These are phyloP conservation scores for Rusavskia elegans DNA, from an alignment of 495 filamentous ascomycete species.

Conservation along the genomic window DNA sequence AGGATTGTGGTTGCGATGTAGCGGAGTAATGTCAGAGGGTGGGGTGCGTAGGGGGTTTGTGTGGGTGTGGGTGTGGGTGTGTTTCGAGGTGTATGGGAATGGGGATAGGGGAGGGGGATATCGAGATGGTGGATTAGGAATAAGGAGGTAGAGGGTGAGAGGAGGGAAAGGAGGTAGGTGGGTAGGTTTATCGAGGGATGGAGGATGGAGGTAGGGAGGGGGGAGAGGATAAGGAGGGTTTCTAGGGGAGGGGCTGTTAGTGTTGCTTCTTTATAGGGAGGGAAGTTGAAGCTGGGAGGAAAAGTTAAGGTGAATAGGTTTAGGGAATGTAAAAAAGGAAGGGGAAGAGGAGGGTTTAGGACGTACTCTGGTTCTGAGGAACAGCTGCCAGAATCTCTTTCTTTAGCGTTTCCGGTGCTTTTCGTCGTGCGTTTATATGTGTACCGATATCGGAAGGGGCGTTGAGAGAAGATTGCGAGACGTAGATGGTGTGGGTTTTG, in stretches of 20 bases:
- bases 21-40: slow-evolving; percentile 41
- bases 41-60: slow-evolving; percentile 42
- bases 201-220: slow-evolving; percentile 45
- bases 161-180: slow-evolving; percentile 37
- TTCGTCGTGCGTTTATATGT: slow-evolving; percentile 47
- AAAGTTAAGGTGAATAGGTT: slow-evolving; percentile 13
- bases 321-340: slow-evolving; percentile 16
- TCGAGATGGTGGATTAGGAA: slow-evolving; percentile 55
- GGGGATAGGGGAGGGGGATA: slow-evolving; percentile 26
- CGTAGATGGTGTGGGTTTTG: slow-evolving; percentile 49
- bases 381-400: slow-evolving; percentile 32
- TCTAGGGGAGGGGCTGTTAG: slow-evolving; percentile 19
- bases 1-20: slow-evolving; percentile 57
- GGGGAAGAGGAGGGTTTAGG: slow-evolving; percentile 20
- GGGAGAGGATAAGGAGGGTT: slow-evolving; percentile 46
- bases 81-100: no score
- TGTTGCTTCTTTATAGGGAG: neutral
- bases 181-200: slow-evolving; percentile 36
- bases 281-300: slow-evolving; percentile 13
- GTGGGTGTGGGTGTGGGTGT: neutral
- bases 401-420: slow-evolving; percentile 32
- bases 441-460: slow-evolving; percentile 38
- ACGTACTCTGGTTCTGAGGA: neutral
- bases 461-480: slow-evolving; percentile 61
- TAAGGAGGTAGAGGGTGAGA: slow-evolving; percentile 35